Conservation (phyloP, 73 alveolate genomes). For the Uronychia binucleata region DNA sequence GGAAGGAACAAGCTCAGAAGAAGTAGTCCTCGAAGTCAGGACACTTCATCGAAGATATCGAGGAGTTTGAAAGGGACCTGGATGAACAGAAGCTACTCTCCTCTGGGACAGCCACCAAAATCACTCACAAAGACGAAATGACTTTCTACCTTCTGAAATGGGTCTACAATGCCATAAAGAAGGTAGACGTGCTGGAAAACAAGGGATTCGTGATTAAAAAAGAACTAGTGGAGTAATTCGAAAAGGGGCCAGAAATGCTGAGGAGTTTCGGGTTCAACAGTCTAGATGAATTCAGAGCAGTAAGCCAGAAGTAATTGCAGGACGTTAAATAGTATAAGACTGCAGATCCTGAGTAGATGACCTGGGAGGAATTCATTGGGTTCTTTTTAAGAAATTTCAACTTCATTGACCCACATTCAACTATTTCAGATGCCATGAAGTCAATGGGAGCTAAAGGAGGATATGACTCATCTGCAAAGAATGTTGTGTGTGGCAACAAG, state of each 20-base stretch:
- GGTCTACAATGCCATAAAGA: conserved; percentile 61
- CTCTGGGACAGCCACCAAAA: not conserved
- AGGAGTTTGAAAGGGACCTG: not conserved
- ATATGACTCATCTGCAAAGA: conserved; percentile 6
- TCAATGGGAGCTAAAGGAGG: too few species aligned
- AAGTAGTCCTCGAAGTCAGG: not conserved
- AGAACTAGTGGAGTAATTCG: conserved; percentile 36
- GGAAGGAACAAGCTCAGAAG: not conserved
- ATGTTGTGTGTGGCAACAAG: not conserved
- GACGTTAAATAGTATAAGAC: not conserved
- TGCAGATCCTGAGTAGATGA: conserved; percentile 11
- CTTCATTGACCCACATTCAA: not conserved
- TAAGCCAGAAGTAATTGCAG: not conserved
- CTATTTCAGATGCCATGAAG: not conserved
- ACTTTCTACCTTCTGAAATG: conserved; percentile 51
- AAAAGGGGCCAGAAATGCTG: conserved; percentile 26
- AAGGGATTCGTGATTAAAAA: conserved; percentile 14
- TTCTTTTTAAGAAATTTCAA: conserved; percentile 34
- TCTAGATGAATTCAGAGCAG: not conserved
- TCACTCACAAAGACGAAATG: conserved; percentile 40
- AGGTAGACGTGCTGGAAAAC: not conserved
- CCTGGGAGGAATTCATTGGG: conserved; percentile 62
- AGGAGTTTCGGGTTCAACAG: conserved; percentile 33
- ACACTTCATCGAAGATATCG: not conserved
- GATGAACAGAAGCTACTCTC: not conserved